Conservation (phyloP, 495 filamentous ascomycete species). For the Niebla homalea region DNA sequence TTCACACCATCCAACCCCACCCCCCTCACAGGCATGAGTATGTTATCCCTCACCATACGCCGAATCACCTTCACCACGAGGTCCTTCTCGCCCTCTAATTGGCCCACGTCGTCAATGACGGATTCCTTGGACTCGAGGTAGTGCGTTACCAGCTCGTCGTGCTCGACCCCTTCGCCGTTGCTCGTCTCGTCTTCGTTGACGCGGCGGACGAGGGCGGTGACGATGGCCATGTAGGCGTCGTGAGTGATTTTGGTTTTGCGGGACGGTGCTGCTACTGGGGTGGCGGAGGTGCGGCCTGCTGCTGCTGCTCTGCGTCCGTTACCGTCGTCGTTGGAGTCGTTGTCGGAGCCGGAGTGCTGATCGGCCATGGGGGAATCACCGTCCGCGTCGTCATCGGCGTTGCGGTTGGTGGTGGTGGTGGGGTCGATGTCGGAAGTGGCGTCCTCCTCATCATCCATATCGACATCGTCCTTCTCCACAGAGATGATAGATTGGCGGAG, state of each 20-base stretch:
- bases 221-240: slow-evolving; percentile 84
- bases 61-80: slow-evolving; percentile 81
- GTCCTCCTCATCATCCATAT: slow-evolving; percentile 79
- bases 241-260: slow-evolving; percentile 84
- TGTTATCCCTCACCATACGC: slow-evolving; percentile 94
- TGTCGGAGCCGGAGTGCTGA: slow-evolving; percentile 26
- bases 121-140: slow-evolving; percentile 89
- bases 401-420: slow-evolving; percentile 17
- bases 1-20: slow-evolving; percentile 54
- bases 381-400: slow-evolving; percentile 41
- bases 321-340: slow-evolving; percentile 22
- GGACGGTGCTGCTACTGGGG: slow-evolving; percentile 23
- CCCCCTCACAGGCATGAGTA: slow-evolving; percentile 83
- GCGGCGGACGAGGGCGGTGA: slow-evolving; percentile 68
- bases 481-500: slow-evolving; percentile 89
- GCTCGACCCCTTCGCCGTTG: slow-evolving; percentile 75
- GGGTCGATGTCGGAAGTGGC: slow-evolving; percentile 24
- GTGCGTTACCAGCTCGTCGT: slow-evolving; percentile 76
- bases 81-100: slow-evolving; percentile 59
- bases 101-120: slow-evolving; percentile 68
- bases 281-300: slow-evolving; percentile 22
- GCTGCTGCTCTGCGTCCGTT: slow-evolving; percentile 21
- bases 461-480: slow-evolving; percentile 95
- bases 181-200: slow-evolving; percentile 64
- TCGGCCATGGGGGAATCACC: slow-evolving; percentile 62